Percentiles rank a stretch among this genome's conserved stretches.
phyloP scores from a whole-genome alignment of 208 protist genomes.

The Leishmania tarentolae region DNA sequence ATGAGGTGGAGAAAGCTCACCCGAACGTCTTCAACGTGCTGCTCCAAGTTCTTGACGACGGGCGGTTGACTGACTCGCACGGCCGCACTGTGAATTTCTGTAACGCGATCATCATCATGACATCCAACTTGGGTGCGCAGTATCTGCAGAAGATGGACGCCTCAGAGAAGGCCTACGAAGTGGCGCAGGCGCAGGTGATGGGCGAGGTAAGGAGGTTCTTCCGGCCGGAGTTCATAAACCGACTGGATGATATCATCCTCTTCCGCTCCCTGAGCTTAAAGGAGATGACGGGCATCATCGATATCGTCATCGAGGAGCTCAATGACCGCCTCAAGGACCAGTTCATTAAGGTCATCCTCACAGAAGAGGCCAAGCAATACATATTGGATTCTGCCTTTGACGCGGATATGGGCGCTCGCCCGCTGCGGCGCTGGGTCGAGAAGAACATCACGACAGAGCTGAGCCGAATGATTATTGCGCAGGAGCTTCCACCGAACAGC shows the following conservation, averaged over 20 bases:
- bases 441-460: constrained; percentile 90
- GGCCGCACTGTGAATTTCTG: constrained; percentile 97
- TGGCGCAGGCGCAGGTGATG: constrained; percentile 85
- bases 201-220: constrained; percentile 88
- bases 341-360: constrained; percentile 55
- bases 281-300: constrained; percentile 91
- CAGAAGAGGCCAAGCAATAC: constrained; percentile 66
- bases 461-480: constrained; percentile 81
- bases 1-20: constrained; percentile 99
- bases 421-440: constrained; percentile 88
- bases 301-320: constrained; percentile 88
- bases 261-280: constrained; percentile 92
- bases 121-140: constrained; percentile 95
- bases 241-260: constrained; percentile 97
- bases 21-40: constrained; percentile 96
- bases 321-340: constrained; percentile 72
- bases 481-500: constrained; percentile 77
- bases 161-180: constrained; percentile 45
- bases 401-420: constrained; percentile 90
- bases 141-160: constrained; percentile 63
- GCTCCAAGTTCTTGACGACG: constrained; percentile 99
- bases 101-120: constrained; percentile 99
- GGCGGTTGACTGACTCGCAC: constrained; percentile 97
- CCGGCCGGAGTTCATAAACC: constrained; percentile 98
- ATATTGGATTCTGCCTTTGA: constrained; percentile 76